Evolutionary conservation across 2,329 filamentous ascomycete species (phyloP), one percentile per base, ranked within the genome.

Genomic region (Coniochaeta sp.): DNA sequence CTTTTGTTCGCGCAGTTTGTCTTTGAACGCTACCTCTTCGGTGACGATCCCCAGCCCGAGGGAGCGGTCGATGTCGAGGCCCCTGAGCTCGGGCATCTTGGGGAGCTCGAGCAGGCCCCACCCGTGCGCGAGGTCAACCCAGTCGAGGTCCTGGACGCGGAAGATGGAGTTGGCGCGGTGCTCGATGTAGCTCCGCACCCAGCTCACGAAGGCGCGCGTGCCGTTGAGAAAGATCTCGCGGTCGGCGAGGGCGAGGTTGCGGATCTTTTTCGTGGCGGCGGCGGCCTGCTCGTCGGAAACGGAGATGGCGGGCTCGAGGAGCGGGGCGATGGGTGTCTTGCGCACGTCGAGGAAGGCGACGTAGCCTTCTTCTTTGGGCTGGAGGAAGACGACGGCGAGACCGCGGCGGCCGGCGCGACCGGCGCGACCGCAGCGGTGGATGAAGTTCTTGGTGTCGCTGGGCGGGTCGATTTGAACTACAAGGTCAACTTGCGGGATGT

Each of bases 141-240:
- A 99, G 66, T 96, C 86, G 14, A 96, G 76, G 61, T 95, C 90
- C 3, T 77, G 67, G 2, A 90, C 74, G 10, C 87, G 83, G 74
- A 99, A 99, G 58, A 99, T 97, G 62, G 90, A 95, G 54, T 83
- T 86, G 1, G 92, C 91, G 58, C 91, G 84, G 63, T 97, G 94
- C 62, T 94, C 95, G 64, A 83, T 87, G 71, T 97, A 97, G 58
- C 89, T 87, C 64, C 91, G 83, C 1, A 95, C 83, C 88, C 91
- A 97, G 63, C 87, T 92, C 20, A 97, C 92, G 60, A 99, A 97
- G 1, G 86, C 94, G 55, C 86, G 84, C 64, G 96, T 90, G 1
- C 87, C 91, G 62, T 95, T 94, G 66, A 96, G 91, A 65, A 94
- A 86, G 10, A 94, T 65, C 24, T 82, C 81, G 22, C 86, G 73